Evolutionary conservation across 1,284 basidiomycete species (phyloP).

Genomic region (Tetrapyrgos nigripes): DNA sequence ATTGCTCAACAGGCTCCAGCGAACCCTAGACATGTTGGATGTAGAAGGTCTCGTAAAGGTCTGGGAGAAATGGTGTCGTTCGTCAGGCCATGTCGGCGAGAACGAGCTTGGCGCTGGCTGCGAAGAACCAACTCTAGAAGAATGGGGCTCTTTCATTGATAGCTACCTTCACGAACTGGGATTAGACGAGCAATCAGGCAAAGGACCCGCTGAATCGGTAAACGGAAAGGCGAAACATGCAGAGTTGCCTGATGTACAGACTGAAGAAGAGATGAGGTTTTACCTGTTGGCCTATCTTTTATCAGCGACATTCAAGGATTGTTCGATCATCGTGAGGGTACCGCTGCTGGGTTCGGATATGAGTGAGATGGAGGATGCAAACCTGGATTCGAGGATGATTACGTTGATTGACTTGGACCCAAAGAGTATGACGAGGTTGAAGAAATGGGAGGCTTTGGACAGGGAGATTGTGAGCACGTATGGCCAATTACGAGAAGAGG

Average conservation of each 20-base stretch:
- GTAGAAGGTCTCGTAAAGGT: constrained; percentile 77
- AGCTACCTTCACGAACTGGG: constrained; percentile 49
- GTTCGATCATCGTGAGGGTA: constrained; percentile 81
- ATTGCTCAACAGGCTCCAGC: constrained; percentile 70
- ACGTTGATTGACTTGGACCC: constrained; percentile 88
- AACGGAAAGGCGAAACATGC: not conserved
- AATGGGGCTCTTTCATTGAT: constrained; percentile 67
- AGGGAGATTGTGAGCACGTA: constrained; percentile 66
- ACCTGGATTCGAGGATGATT: constrained; percentile 45
- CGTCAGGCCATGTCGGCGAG: constrained; percentile 9
- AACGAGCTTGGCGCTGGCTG: constrained; percentile 22
- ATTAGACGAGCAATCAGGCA: not conserved
- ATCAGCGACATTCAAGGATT: constrained; percentile 96
- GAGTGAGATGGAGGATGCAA: constrained; percentile 14
- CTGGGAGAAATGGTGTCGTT: constrained; percentile 39
- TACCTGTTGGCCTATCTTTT: constrained; percentile 81
- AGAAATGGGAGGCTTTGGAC: constrained; percentile 80
- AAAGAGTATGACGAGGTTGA: constrained; percentile 74
- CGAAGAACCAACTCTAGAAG: constrained; percentile 35
- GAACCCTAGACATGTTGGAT: constrained; percentile 82
- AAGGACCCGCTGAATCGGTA: not conserved
- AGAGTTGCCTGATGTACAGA: constrained; percentile 4
- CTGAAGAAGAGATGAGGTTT: constrained; percentile 53
- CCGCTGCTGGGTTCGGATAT: constrained; percentile 27
- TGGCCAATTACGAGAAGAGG: constrained; percentile 26